Evolutionary conservation across 805 yeast species (phyloP).

Genomic region (Yarrowia yakushimensis): DNA sequence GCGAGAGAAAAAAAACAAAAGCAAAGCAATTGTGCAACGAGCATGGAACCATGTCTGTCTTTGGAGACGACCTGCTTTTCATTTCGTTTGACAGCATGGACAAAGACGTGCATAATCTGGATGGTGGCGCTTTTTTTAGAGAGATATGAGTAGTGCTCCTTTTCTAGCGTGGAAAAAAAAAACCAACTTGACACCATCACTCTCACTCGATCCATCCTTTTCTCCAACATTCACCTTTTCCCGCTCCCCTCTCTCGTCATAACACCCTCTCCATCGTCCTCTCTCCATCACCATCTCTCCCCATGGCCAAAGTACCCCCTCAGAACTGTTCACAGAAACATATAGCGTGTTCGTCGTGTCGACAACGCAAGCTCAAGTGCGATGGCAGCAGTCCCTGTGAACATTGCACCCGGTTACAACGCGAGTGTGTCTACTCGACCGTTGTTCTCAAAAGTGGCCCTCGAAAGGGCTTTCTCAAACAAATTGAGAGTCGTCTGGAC

Average conservation of each 20-base stretch:
- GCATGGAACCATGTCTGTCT: too few relatives aligned
- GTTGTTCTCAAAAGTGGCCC: conserved; percentile 16
- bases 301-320: conserved; percentile 7
- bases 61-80: conserved; percentile 3
- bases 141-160: conserved; percentile 4
- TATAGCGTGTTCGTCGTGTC: conserved; percentile 11
- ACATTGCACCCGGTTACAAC: conserved; percentile 6
- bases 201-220: too few relatives aligned
- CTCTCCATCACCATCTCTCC: background rate
- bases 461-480: conserved; percentile 7
- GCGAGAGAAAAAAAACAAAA: background rate
- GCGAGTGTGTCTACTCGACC: conserved; percentile 14
- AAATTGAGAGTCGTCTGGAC: conserved; percentile 10
- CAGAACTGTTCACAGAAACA: background rate
- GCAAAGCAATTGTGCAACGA: too few relatives aligned
- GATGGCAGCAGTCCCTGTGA: conserved; percentile 6
- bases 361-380: conserved; percentile 19
- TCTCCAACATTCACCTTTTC: background rate
- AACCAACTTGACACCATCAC: background rate
- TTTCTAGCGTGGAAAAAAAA: background rate
- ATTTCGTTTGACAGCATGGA: conserved; percentile 11
- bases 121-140: background rate
- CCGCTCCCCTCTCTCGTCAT: background rate
- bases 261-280: background rate
- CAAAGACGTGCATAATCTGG: conserved; percentile 13